Conservation (phyloP, 2,329 filamentous ascomycete species). For the Penicillium polonicum region DNA sequence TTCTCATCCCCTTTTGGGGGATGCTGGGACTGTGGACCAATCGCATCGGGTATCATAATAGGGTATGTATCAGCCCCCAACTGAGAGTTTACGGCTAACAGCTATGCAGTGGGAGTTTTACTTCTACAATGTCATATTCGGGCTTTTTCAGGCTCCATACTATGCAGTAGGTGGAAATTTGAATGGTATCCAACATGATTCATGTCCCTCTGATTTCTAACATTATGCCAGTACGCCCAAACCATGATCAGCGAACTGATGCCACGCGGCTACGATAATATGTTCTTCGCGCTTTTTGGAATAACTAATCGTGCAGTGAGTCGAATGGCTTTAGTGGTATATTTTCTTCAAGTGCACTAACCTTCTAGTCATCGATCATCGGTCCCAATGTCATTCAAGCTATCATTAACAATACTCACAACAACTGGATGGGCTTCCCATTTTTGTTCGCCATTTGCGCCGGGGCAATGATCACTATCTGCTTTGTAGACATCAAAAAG, state of each 20-base stretch:
- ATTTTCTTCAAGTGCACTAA: neutral
- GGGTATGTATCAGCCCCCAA: conserved; percentile 20
- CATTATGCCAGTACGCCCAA: conserved; percentile 37
- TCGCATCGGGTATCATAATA: conserved; percentile 42
- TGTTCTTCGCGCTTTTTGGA: conserved; percentile 47
- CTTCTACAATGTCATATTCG: conserved; percentile 46
- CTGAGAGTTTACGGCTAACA: conserved; percentile 3
- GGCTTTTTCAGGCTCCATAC: conserved; percentile 45
- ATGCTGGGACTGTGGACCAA: conserved; percentile 44
- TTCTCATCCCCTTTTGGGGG: conserved; percentile 45
- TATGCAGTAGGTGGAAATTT: conserved; percentile 34
- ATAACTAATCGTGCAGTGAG: conserved; percentile 46
- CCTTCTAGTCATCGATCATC: conserved; percentile 43
- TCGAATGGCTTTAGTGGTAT: neutral
- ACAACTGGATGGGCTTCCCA: conserved; percentile 47
- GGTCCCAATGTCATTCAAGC: conserved; percentile 47
- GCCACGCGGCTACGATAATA: conserved; percentile 45
- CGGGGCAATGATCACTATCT: conserved; percentile 40
- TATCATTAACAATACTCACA: conserved; percentile 44
- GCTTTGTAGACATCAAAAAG: conserved; percentile 44
- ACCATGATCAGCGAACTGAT: conserved; percentile 48
- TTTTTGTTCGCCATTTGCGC: conserved; percentile 43
- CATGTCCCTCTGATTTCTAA: neutral
- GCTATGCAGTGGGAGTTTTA: conserved; percentile 41
- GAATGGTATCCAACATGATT: neutral